These are phyloP conservation scores for Botrytis elliptica DNA, from an alignment of 2,329 filamentous ascomycete genomes.

Conservation along the genomic window DNA sequence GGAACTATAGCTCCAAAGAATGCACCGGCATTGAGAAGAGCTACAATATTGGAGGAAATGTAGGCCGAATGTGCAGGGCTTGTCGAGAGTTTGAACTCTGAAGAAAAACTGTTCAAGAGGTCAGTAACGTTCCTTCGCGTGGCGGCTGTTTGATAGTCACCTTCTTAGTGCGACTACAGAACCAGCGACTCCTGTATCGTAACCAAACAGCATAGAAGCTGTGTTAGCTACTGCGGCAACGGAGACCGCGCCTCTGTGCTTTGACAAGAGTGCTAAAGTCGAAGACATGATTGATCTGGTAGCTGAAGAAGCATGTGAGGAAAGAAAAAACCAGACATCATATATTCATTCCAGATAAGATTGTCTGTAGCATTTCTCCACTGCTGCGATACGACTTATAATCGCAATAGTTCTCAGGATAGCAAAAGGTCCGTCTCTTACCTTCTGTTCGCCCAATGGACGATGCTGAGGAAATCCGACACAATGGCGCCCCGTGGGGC, in stretches of 20 bases:
- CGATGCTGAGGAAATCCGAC: not conserved
- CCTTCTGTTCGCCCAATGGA: not conserved
- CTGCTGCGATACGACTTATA: not conserved
- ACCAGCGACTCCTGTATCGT: constrained; percentile 32
- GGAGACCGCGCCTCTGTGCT: constrained; percentile 26
- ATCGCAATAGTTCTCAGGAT: not conserved
- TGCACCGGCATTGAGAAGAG: constrained; percentile 52
- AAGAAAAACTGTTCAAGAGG: not conserved
- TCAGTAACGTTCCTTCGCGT: not conserved
- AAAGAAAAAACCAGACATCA: not conserved
- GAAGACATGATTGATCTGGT: constrained; percentile 14
- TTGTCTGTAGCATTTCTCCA: not conserved
- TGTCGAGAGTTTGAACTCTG: constrained; percentile 25
- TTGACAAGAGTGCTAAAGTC: constrained; percentile 19
- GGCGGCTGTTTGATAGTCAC: constrained; percentile 7
- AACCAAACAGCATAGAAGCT: constrained; percentile 32
- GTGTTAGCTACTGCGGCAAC: constrained; percentile 28
- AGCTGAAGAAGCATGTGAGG: not conserved
- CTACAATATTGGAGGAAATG: constrained; percentile 44
- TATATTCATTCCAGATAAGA: not conserved
- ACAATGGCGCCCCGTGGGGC: constrained; percentile 1
- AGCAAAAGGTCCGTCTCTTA: not conserved
- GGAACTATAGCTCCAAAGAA: constrained; percentile 52
- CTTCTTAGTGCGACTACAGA: constrained; percentile 28
- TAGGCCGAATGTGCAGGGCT: constrained; percentile 21